Evolutionary conservation across 176 grass and related monocot genomes (phyloP).

Genomic region (Tuctoria greenei): DNA sequence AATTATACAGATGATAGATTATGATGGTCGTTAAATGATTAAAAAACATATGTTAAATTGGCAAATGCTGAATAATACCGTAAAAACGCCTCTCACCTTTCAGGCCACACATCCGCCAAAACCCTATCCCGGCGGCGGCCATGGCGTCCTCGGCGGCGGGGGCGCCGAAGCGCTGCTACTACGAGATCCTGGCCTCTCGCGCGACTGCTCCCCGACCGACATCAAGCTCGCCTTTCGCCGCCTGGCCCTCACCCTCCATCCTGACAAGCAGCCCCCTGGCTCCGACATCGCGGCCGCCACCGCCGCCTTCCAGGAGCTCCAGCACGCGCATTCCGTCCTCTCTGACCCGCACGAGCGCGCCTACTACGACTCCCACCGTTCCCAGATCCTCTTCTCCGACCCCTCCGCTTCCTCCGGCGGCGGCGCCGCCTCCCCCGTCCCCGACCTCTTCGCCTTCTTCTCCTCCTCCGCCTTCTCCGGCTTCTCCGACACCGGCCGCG

Average conservation of each 20-base stretch:
- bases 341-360: slow-evolving; percentile 83
- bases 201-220: slow-evolving; percentile 62
- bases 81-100: too few species aligned
- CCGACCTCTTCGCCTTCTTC: slow-evolving; percentile 81
- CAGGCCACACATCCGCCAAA: not conserved
- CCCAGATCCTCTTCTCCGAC: slow-evolving; percentile 88
- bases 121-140: slow-evolving; percentile 48
- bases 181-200: slow-evolving; percentile 71
- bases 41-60: too few species aligned
- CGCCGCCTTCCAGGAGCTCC: slow-evolving; percentile 91
- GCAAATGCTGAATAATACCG: too few species aligned
- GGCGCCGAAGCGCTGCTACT: slow-evolving; percentile 75
- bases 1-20: too few species aligned
- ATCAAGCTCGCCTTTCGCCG: slow-evolving; percentile 79
- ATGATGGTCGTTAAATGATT: too few species aligned
- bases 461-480: slow-evolving; percentile 70
- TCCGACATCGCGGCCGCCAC: slow-evolving; percentile 57
- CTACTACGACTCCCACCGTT: slow-evolving; percentile 94
- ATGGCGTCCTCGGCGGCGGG: slow-evolving; percentile 44
- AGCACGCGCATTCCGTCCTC: slow-evolving; percentile 84
- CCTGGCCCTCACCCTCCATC: slow-evolving; percentile 86
- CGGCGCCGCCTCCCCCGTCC: slow-evolving; percentile 40
- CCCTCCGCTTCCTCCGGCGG: not conserved
- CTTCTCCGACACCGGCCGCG: slow-evolving; percentile 71
- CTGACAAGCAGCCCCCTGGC: slow-evolving; percentile 67